Conservation (phyloP, 2,329 filamentous ascomycete genomes). For the Hansfordia pulvinata region DNA sequence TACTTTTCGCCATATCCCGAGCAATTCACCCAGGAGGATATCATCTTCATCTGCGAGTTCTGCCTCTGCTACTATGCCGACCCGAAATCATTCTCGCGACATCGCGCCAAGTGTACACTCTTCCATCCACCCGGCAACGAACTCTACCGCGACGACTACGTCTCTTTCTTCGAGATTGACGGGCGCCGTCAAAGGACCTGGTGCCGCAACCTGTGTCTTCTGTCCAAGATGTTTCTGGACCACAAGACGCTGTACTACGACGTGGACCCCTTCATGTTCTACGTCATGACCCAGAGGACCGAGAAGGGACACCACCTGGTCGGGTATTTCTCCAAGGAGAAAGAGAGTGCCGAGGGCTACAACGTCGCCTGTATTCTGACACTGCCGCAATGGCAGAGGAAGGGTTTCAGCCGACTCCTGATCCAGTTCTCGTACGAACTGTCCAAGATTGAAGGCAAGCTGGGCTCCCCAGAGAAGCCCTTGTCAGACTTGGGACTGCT, state of each 20-base stretch:
- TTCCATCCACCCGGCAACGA: slow-evolving; percentile 94
- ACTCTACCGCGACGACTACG: slow-evolving; percentile 87
- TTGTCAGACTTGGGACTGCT: slow-evolving; percentile 85
- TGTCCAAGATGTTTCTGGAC: slow-evolving; percentile 89
- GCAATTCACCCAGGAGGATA: slow-evolving; percentile 72
- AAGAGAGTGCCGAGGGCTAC: slow-evolving; percentile 92
- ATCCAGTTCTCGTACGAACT: slow-evolving; percentile 98
- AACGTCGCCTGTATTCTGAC: slow-evolving; percentile 98
- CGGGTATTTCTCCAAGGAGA: slow-evolving; percentile 99
- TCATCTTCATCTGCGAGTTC: slow-evolving; percentile 95
- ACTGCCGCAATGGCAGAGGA: slow-evolving; percentile 87
- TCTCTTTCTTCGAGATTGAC: slow-evolving; percentile 96
- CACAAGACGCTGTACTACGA: slow-evolving; percentile 99
- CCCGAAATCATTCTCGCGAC: slow-evolving; percentile 67
- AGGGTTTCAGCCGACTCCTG: slow-evolving; percentile 81
- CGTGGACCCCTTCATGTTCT: slow-evolving; percentile 97
- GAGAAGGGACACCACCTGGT: slow-evolving; percentile 88
- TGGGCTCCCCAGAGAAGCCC: slow-evolving; percentile 93
- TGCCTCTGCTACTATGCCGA: slow-evolving; percentile 86
- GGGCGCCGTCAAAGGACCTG: slow-evolving; percentile 87
- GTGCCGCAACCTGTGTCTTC: slow-evolving; percentile 87
- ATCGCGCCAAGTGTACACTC: slow-evolving; percentile 79
- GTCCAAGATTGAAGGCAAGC: slow-evolving; percentile 85
- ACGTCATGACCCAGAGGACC: slow-evolving; percentile 86
- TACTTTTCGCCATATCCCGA: slow-evolving; percentile 97